Percentiles rank a stretch among this genome's conserved stretches.
These are phyloP conservation scores for Plasmodium blacklocki DNA, from an alignment of 169 alveolate species.

Conservation along the genomic window DNA sequence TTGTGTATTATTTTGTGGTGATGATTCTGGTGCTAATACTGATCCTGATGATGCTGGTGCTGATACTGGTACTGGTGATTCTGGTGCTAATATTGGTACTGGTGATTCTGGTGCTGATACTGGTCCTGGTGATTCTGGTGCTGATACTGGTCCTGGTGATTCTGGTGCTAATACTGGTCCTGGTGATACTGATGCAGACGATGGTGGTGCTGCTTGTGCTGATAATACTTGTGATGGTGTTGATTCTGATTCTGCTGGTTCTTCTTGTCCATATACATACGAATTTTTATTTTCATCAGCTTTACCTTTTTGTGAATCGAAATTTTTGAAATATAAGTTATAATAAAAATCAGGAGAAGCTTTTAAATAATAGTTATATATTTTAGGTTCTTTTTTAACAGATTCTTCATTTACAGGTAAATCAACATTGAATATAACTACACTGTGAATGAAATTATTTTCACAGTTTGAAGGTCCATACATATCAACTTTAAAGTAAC, in stretches of 20 bases:
- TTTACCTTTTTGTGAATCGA: no score
- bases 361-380: background rate
- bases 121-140: conserved; percentile 15
- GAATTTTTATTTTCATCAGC: background rate
- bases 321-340: background rate
- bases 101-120: background rate
- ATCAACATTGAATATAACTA: background rate
- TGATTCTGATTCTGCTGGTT: conserved; percentile 48
- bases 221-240: background rate
- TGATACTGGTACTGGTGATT: no score
- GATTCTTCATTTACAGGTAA: background rate
- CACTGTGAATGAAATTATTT: conserved; percentile 18
- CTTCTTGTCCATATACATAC: conserved; percentile 2
- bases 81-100: background rate
- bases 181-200: background rate
- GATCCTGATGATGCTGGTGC: conserved; percentile 1
- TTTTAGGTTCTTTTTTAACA: background rate
- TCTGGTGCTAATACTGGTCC: background rate
- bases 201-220: background rate
- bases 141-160: background rate
- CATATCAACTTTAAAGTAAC: conserved; percentile 54
- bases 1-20: background rate
- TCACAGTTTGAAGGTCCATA: conserved; percentile 9
- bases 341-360: conserved; percentile 15
- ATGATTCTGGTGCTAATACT: conserved; percentile 12